A percentile compares a stretch with the other conserved stretches of the same genome.
Conservation (phyloP, 345 rosid species). For the Bruguiera gymnorhiza region DNA sequence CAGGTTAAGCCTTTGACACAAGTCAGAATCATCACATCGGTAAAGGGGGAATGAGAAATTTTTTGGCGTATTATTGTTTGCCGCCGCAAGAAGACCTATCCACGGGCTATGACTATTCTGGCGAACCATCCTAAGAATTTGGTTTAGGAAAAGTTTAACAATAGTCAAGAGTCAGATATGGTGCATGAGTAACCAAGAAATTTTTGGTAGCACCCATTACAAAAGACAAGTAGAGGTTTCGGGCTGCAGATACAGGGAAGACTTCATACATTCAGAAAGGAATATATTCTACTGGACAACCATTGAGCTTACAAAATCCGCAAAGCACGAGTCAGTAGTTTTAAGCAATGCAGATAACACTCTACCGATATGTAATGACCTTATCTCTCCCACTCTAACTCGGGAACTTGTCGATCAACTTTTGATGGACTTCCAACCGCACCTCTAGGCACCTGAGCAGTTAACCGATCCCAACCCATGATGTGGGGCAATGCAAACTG, state of each 20-base stretch:
- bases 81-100: no score
- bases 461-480: constrained; percentile 81
- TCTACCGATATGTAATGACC: not conserved
- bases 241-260: not conserved
- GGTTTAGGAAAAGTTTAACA: no score
- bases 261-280: not conserved
- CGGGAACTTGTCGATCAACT: constrained; percentile 34
- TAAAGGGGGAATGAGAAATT: no score
- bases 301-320: not conserved
- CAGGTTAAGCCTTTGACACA: no score
- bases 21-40: no score
- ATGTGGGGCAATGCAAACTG: constrained; percentile 93
- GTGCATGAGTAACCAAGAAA: no score
- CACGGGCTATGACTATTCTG: no score
- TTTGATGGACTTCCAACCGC: constrained; percentile 30
- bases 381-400: constrained; percentile 74
- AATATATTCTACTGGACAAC: not conserved
- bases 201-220: not conserved
- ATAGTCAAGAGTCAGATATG: no score
- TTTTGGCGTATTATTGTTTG: no score
- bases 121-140: no score
- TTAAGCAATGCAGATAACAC: not conserved
- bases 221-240: not conserved
- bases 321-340: not conserved
- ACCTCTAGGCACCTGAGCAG: constrained; percentile 18